A percentile compares a stretch with the other conserved stretches of the same genome.
phyloP scores from a whole-genome alignment of 2,329 filamentous ascomycete species.

The Trichoderma sp. region DNA sequence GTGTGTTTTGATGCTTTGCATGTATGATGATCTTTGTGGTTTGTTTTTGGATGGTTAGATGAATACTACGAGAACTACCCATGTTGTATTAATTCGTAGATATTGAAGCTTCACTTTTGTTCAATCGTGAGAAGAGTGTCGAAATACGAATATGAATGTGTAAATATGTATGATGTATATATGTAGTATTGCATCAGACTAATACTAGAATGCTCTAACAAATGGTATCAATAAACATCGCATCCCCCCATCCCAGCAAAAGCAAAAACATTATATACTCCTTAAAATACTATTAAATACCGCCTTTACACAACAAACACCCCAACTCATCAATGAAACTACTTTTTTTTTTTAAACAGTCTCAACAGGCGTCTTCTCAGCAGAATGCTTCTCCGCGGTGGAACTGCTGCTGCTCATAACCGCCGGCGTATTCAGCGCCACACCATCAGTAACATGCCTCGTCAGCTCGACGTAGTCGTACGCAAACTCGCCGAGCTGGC shows the following conservation, averaged over 20 bases:
- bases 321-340: neutral
- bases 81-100: neutral
- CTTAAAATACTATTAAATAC: neutral
- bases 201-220: neutral
- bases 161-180: neutral
- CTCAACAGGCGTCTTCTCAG: slow-evolving; percentile 1
- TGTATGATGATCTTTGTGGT: too few relatives aligned
- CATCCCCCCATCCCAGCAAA: neutral
- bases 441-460: slow-evolving; percentile 58
- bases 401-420: slow-evolving; percentile 28
- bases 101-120: neutral
- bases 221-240: slow-evolving; percentile 12
- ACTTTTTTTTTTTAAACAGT: neutral
- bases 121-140: neutral
- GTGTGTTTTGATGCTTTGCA: too few relatives aligned
- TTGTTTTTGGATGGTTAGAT: too few relatives aligned
- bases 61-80: neutral
- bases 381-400: slow-evolving; percentile 34
- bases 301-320: neutral
- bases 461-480: slow-evolving; percentile 78
- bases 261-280: neutral
- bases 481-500: slow-evolving; percentile 78
- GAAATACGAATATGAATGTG: neutral
- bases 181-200: neutral
- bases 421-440: slow-evolving; percentile 27